Conservation (phyloP, 352 stramenopile species). For the Phytophthora foliorum region DNA sequence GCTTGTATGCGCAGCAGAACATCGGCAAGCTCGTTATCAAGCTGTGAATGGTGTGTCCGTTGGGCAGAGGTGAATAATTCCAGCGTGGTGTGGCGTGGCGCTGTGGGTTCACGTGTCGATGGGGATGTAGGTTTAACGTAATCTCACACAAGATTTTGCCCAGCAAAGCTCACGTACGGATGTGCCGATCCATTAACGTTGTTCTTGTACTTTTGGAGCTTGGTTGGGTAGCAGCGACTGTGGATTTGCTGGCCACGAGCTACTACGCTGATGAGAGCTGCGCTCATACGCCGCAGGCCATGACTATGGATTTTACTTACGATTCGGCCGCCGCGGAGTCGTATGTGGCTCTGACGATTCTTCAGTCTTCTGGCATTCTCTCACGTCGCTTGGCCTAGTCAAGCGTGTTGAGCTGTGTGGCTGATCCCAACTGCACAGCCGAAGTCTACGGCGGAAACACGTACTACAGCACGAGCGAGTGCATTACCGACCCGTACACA, state of each 20-base stretch:
- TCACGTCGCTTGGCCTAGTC: conserved; percentile 2
- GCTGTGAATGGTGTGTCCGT: conserved; percentile 30
- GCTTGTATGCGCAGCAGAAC: conserved; percentile 73
- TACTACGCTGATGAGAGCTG: conserved; percentile 16
- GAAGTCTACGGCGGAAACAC: conserved; percentile 19
- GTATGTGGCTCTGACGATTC: conserved; percentile 6
- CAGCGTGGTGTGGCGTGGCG: conserved; percentile 1
- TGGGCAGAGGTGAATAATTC: neutral
- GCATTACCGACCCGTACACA: conserved; percentile 15
- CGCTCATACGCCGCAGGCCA: conserved; percentile 1
- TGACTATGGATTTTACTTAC: conserved; percentile 25
- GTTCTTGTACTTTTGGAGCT: neutral
- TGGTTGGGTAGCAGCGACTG: neutral
- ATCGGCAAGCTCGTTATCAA: conserved; percentile 86
- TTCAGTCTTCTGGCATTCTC: conserved; percentile 18
- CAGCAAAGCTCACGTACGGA: neutral
- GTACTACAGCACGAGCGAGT: conserved; percentile 21
- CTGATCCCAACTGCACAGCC: conserved; percentile 4
- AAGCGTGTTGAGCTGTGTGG: conserved; percentile 6
- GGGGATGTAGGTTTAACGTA: conserved; percentile 8
- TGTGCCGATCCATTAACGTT: neutral
- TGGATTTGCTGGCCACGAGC: conserved; percentile 19
- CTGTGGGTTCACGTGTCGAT: too few species aligned
- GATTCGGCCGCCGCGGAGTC: conserved; percentile 6
- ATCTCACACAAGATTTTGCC: conserved; percentile 6